Conservation (phyloP, 2,329 filamentous ascomycete genomes). For the Trichoderma guizhouense region DNA sequence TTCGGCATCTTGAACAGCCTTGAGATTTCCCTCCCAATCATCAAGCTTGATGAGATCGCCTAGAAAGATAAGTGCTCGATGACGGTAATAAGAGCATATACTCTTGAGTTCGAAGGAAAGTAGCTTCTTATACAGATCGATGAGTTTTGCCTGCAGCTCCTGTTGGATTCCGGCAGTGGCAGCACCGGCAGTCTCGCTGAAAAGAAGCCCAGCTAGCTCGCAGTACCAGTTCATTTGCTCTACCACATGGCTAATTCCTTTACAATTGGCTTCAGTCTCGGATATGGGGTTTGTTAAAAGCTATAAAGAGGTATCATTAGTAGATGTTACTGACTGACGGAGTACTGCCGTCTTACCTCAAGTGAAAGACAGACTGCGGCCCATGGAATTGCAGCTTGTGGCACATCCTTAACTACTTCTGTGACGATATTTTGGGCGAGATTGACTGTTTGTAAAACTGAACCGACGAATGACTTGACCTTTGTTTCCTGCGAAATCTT, state of each 20-base stretch:
- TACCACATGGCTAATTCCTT: not conserved
- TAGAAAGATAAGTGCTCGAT: slow-evolving; percentile 27
- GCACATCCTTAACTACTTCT: slow-evolving; percentile 26
- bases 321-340: too few relatives aligned
- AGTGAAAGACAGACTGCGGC: slow-evolving; percentile 33
- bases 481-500: not conserved
- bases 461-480: not conserved
- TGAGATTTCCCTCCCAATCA: slow-evolving; percentile 33
- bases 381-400: slow-evolving; percentile 37
- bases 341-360: slow-evolving; percentile 27
- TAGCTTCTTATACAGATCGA: slow-evolving; percentile 37
- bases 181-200: not conserved
- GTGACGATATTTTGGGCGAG: not conserved
- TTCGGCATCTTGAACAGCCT: slow-evolving; percentile 29
- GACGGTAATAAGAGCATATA: slow-evolving; percentile 34
- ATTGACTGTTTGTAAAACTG: not conserved
- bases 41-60: slow-evolving; percentile 31
- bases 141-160: slow-evolving; percentile 18
- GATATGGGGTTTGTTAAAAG: not conserved
- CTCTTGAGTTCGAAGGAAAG: slow-evolving; percentile 41
- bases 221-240: not conserved
- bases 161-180: not conserved
- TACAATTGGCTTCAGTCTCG: slow-evolving; percentile 10
- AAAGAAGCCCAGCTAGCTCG: slow-evolving; percentile 14
- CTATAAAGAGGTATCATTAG: not conserved